Conservation (phyloP, 768 basidiomycete species). For the Rhodosporidiobolus odoratus region DNA sequence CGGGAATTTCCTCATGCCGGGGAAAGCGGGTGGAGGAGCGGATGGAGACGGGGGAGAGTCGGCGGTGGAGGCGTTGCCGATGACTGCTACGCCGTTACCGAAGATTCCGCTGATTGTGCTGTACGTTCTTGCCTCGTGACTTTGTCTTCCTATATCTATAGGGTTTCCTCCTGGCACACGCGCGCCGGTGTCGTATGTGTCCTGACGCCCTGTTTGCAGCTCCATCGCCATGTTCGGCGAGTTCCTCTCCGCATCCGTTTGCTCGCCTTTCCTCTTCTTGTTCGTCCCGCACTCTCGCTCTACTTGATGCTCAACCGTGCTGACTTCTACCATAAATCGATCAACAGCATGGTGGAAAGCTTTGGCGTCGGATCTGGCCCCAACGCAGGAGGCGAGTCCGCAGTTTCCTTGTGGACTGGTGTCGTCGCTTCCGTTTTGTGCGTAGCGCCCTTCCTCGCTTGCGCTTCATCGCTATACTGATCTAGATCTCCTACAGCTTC, state of each 20-base stretch:
- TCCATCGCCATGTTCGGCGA: conserved; percentile 68
- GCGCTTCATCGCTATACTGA: not conserved
- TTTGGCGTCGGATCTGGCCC: no score
- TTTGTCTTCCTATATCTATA: no score
- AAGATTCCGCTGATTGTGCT: conserved; percentile 82
- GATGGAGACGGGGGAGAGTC: not conserved
- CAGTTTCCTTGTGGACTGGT: not conserved
- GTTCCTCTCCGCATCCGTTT: conserved; percentile 80
- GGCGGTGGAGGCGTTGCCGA: not conserved
- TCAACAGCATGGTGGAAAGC: no score
- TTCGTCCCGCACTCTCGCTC: conserved; percentile 52
- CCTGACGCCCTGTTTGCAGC: conserved; percentile 48
- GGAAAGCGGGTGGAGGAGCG: not conserved
- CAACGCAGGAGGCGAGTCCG: no score
- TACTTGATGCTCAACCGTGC: not conserved
- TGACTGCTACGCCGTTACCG: conserved; percentile 65
- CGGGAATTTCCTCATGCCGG: conserved; percentile 4
- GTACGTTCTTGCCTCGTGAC: conserved; percentile 51
- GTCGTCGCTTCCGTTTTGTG: not conserved
- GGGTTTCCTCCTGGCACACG: not conserved
- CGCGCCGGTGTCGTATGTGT: not conserved
- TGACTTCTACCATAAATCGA: no score
- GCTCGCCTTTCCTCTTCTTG: conserved; percentile 84
- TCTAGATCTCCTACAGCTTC: conserved; percentile 57
- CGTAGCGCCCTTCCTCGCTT: not conserved